Evolutionary conservation across 768 basidiomycete species (phyloP), one percentile per base, ranked within the genome.

Genomic region (Macrolepiota dolichaula): DNA sequence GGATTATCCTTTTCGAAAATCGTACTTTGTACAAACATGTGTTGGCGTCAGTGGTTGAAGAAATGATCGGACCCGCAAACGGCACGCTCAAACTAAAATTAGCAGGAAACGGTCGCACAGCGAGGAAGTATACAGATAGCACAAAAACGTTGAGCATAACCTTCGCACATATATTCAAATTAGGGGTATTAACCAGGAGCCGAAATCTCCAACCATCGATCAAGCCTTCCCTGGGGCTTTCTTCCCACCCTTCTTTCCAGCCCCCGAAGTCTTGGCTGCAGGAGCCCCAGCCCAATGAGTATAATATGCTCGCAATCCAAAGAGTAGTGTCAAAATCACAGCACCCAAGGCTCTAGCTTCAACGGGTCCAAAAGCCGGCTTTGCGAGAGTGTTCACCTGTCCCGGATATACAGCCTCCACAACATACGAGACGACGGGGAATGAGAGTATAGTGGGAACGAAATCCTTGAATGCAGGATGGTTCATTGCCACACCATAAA

Each of bases 251-350:
- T 57, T 57, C 55, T 49, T 57, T 32, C 51, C 29, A 32, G 29
- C 29, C 7, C 29, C 42, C 11, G 40, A 32, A 19, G 59, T 1
- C 19, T 54, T 54, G 17, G 51, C 13, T 35, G 24, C 35, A 4
- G 50, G 11, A 42, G 59, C 4, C 11, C 53, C 53, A 17, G 55
- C 55, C 60, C 56, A 58, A 36, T 63, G 52, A n/a, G 49, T 12
- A 37, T 57, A 58, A 29, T 57, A 57, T 25, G 51, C 56, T 35
- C 56, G 40, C 57, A 63, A 7, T 40, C 51, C 62, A 36, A 54
- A 57, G 5, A 57, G 52, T 17, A 55, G 1, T 24, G 59, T 54
- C 44, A 54, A 50, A 7, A 61, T 35, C 4, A 61, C 10, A 24
- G 32, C 59, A 9, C 32, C 59, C 1, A 61, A 38, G 0, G 59